These are phyloP conservation scores for Camellia japonica DNA, from an alignment of 148 eudicot genomes.

Conservation along the genomic window DNA sequence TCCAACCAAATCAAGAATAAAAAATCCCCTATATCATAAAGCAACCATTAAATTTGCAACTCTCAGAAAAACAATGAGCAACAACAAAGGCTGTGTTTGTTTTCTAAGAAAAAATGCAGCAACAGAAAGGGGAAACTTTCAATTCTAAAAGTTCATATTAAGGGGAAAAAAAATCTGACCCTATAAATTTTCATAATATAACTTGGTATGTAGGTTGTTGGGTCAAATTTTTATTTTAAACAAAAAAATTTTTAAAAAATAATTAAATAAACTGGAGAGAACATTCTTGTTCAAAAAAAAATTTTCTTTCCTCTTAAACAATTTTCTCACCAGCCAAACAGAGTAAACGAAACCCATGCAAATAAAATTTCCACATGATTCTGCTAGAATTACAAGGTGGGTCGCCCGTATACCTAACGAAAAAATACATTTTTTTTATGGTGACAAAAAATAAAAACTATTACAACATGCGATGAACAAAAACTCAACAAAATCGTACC, in stretches of 20 bases:
- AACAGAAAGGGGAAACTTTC: neutral
- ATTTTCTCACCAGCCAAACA: neutral
- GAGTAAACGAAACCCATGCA: neutral
- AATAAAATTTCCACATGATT: conserved; percentile 1
- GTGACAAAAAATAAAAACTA: neutral
- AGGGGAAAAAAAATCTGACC: neutral
- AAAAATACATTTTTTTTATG: neutral
- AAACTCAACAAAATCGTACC: conserved; percentile 1
- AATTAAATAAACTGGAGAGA: neutral
- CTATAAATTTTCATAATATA: neutral
- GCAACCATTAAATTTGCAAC: neutral
- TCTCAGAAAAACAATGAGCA: neutral
- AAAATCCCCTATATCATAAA: neutral
- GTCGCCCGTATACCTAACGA: neutral
- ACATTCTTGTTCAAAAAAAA: neutral
- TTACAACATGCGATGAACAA: neutral
- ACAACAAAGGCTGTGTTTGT: neutral
- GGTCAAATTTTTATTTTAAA: neutral
- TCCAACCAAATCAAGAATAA: neutral
- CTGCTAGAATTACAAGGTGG: neutral
- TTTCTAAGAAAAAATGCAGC: neutral
- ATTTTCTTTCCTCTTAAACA: neutral
- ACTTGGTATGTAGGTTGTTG: neutral
- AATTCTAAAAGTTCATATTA: neutral
- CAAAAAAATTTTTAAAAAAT: neutral